These are phyloP conservation scores for Arabis alpina DNA, from an alignment of 345 rosid genomes.

Conservation along the genomic window DNA sequence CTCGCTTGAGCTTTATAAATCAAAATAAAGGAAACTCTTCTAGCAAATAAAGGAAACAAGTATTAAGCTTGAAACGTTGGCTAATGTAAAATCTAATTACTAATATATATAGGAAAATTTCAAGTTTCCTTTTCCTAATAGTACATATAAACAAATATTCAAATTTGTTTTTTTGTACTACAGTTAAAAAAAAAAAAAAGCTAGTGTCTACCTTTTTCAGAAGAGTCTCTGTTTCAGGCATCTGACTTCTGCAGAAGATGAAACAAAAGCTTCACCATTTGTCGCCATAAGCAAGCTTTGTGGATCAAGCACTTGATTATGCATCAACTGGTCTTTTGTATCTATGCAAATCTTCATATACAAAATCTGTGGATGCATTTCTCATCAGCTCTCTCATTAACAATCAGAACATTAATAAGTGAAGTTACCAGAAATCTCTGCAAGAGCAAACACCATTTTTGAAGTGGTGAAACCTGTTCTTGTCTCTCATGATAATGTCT, in stretches of 20 bases:
- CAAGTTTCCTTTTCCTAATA: too few species aligned
- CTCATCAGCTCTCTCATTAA: constrained; percentile 14
- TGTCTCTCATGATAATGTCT: constrained; percentile 70
- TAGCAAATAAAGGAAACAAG: too few species aligned
- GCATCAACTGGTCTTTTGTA: constrained; percentile 7
- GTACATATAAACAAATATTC: too few species aligned
- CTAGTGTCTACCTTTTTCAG: too few species aligned
- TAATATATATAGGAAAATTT: too few species aligned
- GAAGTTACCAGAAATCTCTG: constrained; percentile 66
- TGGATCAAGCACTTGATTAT: constrained; percentile 3
- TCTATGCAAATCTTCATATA: background rate
- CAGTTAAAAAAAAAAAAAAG: too few species aligned
- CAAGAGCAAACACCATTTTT: constrained; percentile 63
- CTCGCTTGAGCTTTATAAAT: too few species aligned
- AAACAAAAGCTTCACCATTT: constrained; percentile 24
- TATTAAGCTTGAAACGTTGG: too few species aligned
- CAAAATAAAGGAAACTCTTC: too few species aligned
- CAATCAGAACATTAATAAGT: constrained; percentile 12
- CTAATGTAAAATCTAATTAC: too few species aligned
- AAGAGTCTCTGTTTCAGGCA: too few species aligned
- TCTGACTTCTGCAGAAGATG: background rate
- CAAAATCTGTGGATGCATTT: constrained; percentile 20
- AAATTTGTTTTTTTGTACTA: too few species aligned
- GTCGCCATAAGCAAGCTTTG: constrained; percentile 28
- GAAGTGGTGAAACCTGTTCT: constrained; percentile 73